Percentiles rank a stretch among this genome's conserved stretches.
Conservation (phyloP, 2,329 filamentous ascomycete species). For the Botrytis elliptica region DNA sequence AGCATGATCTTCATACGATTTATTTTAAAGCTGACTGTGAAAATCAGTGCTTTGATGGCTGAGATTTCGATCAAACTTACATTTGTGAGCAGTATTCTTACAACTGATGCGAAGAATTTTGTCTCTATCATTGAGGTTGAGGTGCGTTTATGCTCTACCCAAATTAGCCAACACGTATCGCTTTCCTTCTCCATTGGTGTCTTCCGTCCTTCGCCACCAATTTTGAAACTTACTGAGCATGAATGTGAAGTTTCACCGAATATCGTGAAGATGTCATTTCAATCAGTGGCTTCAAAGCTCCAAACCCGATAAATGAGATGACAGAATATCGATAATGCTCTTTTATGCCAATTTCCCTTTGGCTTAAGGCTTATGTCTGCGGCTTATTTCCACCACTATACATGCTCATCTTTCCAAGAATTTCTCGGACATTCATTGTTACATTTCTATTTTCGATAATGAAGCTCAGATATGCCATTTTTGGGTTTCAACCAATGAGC, state of each 20-base stretch:
- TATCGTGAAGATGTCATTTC: background rate
- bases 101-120: background rate
- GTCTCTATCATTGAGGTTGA: background rate
- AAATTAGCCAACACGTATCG: background rate
- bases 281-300: background rate
- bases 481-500: background rate
- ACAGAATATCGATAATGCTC: background rate
- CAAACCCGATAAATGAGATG: background rate
- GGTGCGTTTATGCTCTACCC: background rate
- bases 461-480: background rate
- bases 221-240: background rate
- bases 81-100: rapidly evolving
- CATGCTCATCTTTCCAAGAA: background rate
- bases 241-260: too few relatives aligned
- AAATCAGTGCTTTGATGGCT: background rate
- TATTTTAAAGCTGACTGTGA: background rate
- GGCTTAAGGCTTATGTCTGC: too few relatives aligned
- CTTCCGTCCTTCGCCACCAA: background rate
- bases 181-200: background rate
- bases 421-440: background rate
- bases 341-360: background rate
- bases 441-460: background rate
- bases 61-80: background rate
- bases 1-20: background rate
- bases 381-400: too few relatives aligned